Base-by-base conservation (phyloP, 192 early-diverging fungal genomes). In the Coemansia erecta region DNA sequence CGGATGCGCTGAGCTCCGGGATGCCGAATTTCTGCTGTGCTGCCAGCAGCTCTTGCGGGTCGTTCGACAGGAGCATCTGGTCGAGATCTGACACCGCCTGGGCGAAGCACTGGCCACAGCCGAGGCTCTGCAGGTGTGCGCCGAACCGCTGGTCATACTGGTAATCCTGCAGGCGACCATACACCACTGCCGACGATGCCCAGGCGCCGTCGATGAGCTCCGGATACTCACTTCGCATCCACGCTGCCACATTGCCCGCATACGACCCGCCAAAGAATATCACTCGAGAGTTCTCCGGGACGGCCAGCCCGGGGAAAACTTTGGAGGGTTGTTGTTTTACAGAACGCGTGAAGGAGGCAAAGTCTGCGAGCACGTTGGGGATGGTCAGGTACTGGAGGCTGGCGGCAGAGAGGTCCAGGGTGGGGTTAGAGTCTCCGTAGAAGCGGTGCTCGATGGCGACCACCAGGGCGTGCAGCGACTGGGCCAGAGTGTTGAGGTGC, bases 181-280 rank as follows among this genome's bases (percentile, higher is more conserved):
- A 70, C 13, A 92, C 61, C n/a, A 88, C 84, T 19, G 83, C 88
- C 11, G 88, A 92, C 6, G 86, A 87, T 1, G 85, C 74, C 59
- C 85, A 85, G 11, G 85, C 84, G 2, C 84, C 89, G 58, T 77
- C 80, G 23, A 89, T 77, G 4, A 88, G 62, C 8, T 84, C 66
- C 1, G 85, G 87, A 54, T 85, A 86, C 58, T 77, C 70, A 21
- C 77, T 64, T 23, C 86, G 81, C 67, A 87, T 84, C 88, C 88
- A 92, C 0, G 88, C 87, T 13, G 90, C 85, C 4, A 92, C 17
- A 50, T 81, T 84, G 4, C 86, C 90, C 8, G 82, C 71, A 63
- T 92, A 92, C 4, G 85, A 87, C 47, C 87, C 89, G 13, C 90
- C 90, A 13, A 80, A 79, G 14, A 85, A 75, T 23, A 71, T 53